A percentile compares a stretch with the other conserved stretches of the same genome.
These are phyloP conservation scores for Rhinocladiella mackenziei DNA, from an alignment of 2,329 filamentous ascomycete genomes.

Conservation along the genomic window DNA sequence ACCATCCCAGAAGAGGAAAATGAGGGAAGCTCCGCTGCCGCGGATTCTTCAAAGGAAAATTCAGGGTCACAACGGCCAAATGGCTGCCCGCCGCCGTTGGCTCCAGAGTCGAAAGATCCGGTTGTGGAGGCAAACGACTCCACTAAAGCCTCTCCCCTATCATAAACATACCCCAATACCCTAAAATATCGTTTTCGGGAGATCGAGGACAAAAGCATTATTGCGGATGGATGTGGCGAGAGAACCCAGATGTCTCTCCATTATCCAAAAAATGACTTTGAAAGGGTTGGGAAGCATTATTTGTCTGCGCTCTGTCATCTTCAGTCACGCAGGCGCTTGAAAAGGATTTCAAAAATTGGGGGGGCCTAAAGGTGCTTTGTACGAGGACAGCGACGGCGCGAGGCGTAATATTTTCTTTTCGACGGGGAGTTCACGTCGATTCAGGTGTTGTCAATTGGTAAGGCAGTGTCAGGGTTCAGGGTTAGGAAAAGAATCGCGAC, in stretches of 20 bases:
- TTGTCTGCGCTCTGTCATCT: not conserved
- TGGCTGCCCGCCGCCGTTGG: not conserved
- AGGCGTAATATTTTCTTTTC: slow-evolving; percentile 4
- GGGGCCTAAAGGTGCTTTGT: not conserved
- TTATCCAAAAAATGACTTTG: too few species aligned
- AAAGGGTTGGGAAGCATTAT: too few species aligned
- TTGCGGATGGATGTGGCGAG: too few species aligned
- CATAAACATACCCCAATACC: slow-evolving; percentile 16
- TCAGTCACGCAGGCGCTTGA: not conserved
- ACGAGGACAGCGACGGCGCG: slow-evolving; percentile 12
- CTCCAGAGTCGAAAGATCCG: not conserved
- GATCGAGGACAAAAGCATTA: not conserved
- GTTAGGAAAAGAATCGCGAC: too few species aligned
- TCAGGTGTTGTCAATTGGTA: too few species aligned
- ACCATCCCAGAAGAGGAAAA: slow-evolving; percentile 72
- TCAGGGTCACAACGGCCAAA: not conserved
- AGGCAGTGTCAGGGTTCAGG: too few species aligned
- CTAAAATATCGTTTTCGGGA: too few species aligned
- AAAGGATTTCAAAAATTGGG: not conserved
- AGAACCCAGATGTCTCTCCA: too few species aligned
- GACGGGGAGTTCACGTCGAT: too few species aligned
- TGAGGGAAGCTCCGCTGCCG: slow-evolving; percentile 20
- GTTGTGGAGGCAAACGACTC: slow-evolving; percentile 8
- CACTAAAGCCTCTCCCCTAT: slow-evolving; percentile 21
- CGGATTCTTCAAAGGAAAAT: not conserved